Conservation (phyloP, 768 basidiomycete species). For the Melanogaster broomeanus region DNA sequence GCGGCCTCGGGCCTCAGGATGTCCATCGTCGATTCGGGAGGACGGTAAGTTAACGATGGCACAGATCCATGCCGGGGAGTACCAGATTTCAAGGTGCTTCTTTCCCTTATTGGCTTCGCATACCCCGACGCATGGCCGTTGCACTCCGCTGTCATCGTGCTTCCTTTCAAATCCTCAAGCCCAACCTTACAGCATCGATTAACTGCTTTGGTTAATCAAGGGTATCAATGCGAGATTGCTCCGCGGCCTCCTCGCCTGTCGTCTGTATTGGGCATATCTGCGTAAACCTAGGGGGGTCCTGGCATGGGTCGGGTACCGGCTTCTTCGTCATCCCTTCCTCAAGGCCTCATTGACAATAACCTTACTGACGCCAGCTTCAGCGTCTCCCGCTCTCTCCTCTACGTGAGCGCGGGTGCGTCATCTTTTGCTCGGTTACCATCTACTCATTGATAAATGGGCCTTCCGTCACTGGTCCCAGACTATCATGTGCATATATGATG, state of each 20-base stretch:
- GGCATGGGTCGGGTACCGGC: conserved; percentile 49
- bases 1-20: too few relatives aligned
- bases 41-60: conserved; percentile 46
- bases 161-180: conserved; percentile 51
- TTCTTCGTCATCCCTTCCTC: conserved; percentile 46
- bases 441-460: conserved; percentile 54
- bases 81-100: conserved; percentile 50
- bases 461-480: conserved; percentile 30
- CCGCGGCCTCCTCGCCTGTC: conserved; percentile 56
- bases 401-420: conserved; percentile 47
- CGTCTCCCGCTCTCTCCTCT: conserved; percentile 44
- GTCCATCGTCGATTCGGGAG: conserved; percentile 49
- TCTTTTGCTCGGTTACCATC: conserved; percentile 52
- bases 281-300: conserved; percentile 48
- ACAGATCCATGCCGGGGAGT: conserved; percentile 43
- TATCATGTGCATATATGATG: too few relatives aligned
- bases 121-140: conserved; percentile 50
- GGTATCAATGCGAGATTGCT: conserved; percentile 50
- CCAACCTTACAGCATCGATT: conserved; percentile 41
- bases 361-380: conserved; percentile 52
- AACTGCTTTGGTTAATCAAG: conserved; percentile 47
- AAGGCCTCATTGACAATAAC: too few relatives aligned
- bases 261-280: conserved; percentile 56
- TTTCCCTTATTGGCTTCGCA: neutral
- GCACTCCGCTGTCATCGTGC: conserved; percentile 52